Evolutionary conservation across 2,329 filamentous ascomycete species (phyloP).

Genomic region (Pezicula neosporulosa): DNA sequence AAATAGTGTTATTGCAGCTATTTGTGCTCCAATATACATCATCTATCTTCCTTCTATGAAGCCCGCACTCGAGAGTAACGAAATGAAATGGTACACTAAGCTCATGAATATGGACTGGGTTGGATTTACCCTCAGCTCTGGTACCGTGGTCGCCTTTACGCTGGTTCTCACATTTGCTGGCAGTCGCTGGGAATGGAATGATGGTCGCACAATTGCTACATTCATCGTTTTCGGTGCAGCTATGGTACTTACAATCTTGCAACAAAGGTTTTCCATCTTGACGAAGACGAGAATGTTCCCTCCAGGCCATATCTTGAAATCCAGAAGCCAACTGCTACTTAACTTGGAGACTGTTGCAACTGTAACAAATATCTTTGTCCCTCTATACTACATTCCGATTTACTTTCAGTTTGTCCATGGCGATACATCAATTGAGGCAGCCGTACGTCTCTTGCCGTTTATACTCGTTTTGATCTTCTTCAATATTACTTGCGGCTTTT

Average conservation of each 20-base stretch:
- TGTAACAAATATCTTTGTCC: constrained; percentile 34
- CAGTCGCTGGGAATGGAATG: constrained; percentile 43
- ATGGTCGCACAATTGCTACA: constrained; percentile 38
- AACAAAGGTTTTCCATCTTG: constrained; percentile 42
- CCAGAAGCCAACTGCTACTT: constrained; percentile 36
- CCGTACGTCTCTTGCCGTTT: constrained; percentile 34
- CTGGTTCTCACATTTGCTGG: constrained; percentile 51
- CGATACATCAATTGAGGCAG: constrained; percentile 28
- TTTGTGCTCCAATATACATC: constrained; percentile 38
- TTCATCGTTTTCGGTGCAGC: constrained; percentile 44
- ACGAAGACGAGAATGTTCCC: constrained; percentile 46
- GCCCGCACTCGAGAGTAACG: not conserved
- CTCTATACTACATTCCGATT: constrained; percentile 41
- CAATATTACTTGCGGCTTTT: constrained; percentile 10
- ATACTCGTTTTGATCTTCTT: constrained; percentile 36
- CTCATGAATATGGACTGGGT: constrained; percentile 38
- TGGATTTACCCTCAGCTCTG: constrained; percentile 40
- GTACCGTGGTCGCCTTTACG: constrained; percentile 36
- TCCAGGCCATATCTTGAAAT: constrained; percentile 33
- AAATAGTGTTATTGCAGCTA: constrained; percentile 41
- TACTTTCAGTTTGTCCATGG: constrained; percentile 44
- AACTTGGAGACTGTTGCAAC: constrained; percentile 35
- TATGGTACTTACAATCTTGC: constrained; percentile 39
- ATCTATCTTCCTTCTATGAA: constrained; percentile 25
- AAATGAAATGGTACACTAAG: not conserved